Percentiles rank a stretch among this genome's conserved stretches.
These are phyloP conservation scores for Gypsophila paniculata DNA, from an alignment of 179 eudicot species.

Conservation along the genomic window DNA sequence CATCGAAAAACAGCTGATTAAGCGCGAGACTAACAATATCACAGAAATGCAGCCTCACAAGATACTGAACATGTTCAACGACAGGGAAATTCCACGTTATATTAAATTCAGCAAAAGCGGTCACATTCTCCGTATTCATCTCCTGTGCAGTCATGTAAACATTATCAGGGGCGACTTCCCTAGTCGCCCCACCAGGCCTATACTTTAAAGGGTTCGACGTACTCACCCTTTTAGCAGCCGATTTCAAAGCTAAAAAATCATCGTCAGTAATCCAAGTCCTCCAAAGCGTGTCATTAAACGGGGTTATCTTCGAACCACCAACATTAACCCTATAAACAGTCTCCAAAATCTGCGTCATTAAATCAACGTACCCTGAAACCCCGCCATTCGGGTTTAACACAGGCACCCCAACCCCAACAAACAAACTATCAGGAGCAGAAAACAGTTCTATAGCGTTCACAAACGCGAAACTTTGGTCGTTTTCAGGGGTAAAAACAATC, in stretches of 20 bases:
- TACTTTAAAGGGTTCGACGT: conserved; percentile 41
- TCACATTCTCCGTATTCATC: conserved; percentile 50
- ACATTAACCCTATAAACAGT: conserved; percentile 72
- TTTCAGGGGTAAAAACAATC: conserved; percentile 42
- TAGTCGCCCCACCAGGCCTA: conserved; percentile 31
- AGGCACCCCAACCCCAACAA: conserved; percentile 46
- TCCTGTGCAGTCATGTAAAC: conserved; percentile 70
- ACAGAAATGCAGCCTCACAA: conserved; percentile 60
- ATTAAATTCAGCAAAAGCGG: conserved; percentile 40
- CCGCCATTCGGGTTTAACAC: conserved; percentile 35
- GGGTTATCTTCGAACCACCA: conserved; percentile 58
- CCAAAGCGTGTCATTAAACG: conserved; percentile 80
- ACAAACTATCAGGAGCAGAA: conserved; percentile 58
- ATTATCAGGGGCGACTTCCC: conserved; percentile 41
- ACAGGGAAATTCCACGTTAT: conserved; percentile 70
- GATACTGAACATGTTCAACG: conserved; percentile 32
- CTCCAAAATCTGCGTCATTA: conserved; percentile 48
- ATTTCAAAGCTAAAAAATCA: conserved; percentile 44
- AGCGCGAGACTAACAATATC: conserved; percentile 48
- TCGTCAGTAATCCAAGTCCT: conserved; percentile 71
- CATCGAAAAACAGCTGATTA: conserved; percentile 60
- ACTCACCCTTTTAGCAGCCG: conserved; percentile 52
- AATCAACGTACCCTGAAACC: conserved; percentile 38
- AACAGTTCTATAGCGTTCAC: conserved; percentile 70
- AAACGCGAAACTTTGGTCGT: conserved; percentile 41